These are phyloP conservation scores for Ustilago loliicola DNA, from an alignment of 1,284 basidiomycete species.

Conservation along the genomic window DNA sequence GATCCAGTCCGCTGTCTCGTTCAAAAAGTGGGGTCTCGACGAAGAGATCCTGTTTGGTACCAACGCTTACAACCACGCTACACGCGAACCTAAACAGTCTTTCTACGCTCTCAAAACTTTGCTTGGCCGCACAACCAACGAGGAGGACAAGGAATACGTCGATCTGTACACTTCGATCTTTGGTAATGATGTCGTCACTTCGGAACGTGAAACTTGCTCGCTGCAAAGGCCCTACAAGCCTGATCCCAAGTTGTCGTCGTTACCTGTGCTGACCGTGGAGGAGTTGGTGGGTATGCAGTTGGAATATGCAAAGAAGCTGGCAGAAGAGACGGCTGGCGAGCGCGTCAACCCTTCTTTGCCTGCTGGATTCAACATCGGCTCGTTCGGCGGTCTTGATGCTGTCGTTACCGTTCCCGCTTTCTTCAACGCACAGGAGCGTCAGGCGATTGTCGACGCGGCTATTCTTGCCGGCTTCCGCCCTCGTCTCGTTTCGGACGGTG, in stretches of 20 bases:
- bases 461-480: slow-evolving; percentile 89
- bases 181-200: slow-evolving; percentile 55
- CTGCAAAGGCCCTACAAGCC: slow-evolving; percentile 48
- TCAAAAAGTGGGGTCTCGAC: slow-evolving; percentile 62
- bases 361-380: slow-evolving; percentile 56
- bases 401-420: slow-evolving; percentile 69
- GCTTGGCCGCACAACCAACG: slow-evolving; percentile 74
- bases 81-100: slow-evolving; percentile 88
- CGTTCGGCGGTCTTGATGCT: slow-evolving; percentile 66
- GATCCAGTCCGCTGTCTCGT: slow-evolving; percentile 81
- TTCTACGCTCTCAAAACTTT: slow-evolving; percentile 89
- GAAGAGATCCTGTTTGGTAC: slow-evolving; percentile 86
- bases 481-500: slow-evolving; percentile 90
- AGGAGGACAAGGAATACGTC: slow-evolving; percentile 42
- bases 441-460: slow-evolving; percentile 83
- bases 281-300: slow-evolving; percentile 96
- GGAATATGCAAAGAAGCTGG: slow-evolving; percentile 87
- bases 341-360: slow-evolving; percentile 57
- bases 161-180: slow-evolving; percentile 52
- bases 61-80: slow-evolving; percentile 88
- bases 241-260: slow-evolving; percentile 40
- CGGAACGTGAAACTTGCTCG: slow-evolving; percentile 55
- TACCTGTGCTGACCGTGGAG: slow-evolving; percentile 75
- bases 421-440: slow-evolving; percentile 80
- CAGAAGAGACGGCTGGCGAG: slow-evolving; percentile 78